Evolutionary conservation across 805 yeast species (phyloP), one percentile per base, ranked within the genome.

Genomic region (Lipomyces orientalis): DNA sequence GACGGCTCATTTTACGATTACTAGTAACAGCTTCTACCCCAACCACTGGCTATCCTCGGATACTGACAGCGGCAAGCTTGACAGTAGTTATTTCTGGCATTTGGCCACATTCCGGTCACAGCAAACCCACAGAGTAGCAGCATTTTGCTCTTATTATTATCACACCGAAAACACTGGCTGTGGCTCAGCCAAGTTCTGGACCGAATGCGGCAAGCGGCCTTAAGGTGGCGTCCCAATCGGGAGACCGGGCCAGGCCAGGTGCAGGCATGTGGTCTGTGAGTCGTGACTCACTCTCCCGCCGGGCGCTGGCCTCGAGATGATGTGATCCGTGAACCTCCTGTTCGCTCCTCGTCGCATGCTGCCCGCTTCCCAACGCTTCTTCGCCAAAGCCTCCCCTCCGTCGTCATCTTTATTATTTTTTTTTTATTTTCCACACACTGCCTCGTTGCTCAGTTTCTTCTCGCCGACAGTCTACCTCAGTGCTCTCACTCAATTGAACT

Each of bases 191-290:
- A 12, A 12, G 16, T 37, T 1, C 43, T 16, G 43, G 43, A 25
- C 43, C 43, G 43, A 37, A 37, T 12, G 43, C 43, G 43, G 43
- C 43, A 37, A 5, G n/a, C 16, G 14, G 43, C 16, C 43, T 12
- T 12, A 16, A 37, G 1, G 43, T 37, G 6, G 43, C 16, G 43
- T 43, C 49, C 49, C 49, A 43, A 43, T 43, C 49, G 49, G 49
- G 49, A 8, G 49, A 19, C 2, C 10, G 5, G 49, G 1, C 22
- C 10, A 2, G 49, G 22, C 49, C 22, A 43, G 49, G 49, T 43
- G 49, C 55, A 31, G 55, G 14, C 55, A 52, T 52, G 55, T 52
- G 55, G 55, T 52, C 55, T 52, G 55, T 52, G 55, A 52, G 55
- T 31, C 55, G 55, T 52, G 55, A 52, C 55, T 52, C 55, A 25